These are phyloP conservation scores for Starmera amethionina DNA, from an alignment of 805 yeast species.

Conservation along the genomic window DNA sequence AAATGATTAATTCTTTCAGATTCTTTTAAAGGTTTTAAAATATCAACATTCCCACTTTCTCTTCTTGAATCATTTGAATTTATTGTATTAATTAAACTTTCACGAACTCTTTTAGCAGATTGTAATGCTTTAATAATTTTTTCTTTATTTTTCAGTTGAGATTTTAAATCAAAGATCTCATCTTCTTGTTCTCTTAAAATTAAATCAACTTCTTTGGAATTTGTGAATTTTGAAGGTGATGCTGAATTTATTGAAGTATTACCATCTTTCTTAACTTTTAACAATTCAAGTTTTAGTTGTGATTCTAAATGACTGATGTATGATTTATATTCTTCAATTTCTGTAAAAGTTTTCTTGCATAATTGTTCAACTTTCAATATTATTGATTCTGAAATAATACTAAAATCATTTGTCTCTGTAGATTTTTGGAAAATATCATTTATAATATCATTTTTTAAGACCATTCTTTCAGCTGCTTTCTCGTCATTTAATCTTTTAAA, in stretches of 20 bases:
- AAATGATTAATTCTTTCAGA: constrained; percentile 4
- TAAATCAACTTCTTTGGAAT: constrained; percentile 12
- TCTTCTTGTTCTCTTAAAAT: constrained; percentile 52
- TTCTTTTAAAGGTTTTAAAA: constrained; percentile 12
- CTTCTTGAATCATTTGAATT: constrained; percentile 14
- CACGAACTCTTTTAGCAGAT: constrained; percentile 53
- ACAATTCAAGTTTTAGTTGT: constrained; percentile 27
- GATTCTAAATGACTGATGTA: constrained; percentile 52
- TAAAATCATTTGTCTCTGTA: constrained; percentile 17
- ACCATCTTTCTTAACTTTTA: constrained; percentile 1
- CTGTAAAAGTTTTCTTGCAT: constrained; percentile 35
- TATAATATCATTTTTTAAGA: constrained; percentile 48
- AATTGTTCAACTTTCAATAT: constrained; percentile 36
- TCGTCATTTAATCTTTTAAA: constrained; percentile 54
- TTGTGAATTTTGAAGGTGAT: constrained; percentile 6
- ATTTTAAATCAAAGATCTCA: constrained; percentile 56
- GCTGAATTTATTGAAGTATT: background rate
- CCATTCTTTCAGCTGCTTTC: constrained; percentile 42
- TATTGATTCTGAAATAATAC: constrained; percentile 29
- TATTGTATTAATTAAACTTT: constrained; percentile 16
- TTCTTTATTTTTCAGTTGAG: constrained; percentile 61
- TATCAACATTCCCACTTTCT: constrained; percentile 10
- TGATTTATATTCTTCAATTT: constrained; percentile 49
- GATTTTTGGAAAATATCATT: constrained; percentile 45
- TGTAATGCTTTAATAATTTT: constrained; percentile 67